A percentile compares a stretch with the other conserved stretches of the same genome.
These are phyloP conservation scores for Discostella stelligeroides DNA, from an alignment of 108 stramenopile genomes.

Conservation along the genomic window DNA sequence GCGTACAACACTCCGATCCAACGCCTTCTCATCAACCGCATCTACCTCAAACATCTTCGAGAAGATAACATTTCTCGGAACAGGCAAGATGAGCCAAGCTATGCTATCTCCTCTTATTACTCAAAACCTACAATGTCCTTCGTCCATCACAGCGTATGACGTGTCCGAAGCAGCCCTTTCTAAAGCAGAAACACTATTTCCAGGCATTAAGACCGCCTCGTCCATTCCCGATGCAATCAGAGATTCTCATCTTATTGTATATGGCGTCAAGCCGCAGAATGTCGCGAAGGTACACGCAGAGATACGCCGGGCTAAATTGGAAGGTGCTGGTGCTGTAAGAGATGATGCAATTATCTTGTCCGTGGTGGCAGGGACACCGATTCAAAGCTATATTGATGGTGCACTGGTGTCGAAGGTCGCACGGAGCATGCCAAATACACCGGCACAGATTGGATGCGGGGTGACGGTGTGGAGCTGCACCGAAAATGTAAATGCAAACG, in stretches of 20 bases:
- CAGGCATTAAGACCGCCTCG: constrained; percentile 51
- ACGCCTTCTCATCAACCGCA: constrained; percentile 29
- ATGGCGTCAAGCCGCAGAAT: constrained; percentile 94
- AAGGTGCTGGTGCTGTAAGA: constrained; percentile 20
- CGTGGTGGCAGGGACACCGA: constrained; percentile 67
- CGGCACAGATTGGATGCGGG: constrained; percentile 80
- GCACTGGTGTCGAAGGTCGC: constrained; percentile 67
- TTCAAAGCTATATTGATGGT: constrained; percentile 40
- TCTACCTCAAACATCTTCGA: constrained; percentile 43
- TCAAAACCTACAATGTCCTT: constrained; percentile 63
- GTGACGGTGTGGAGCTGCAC: constrained; percentile 89
- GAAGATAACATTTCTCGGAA: constrained; percentile 87
- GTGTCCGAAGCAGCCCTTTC: constrained; percentile 59
- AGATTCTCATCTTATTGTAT: constrained; percentile 79
- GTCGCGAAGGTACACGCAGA: constrained; percentile 56
- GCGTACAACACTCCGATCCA: background rate
- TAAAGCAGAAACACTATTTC: constrained; percentile 40
- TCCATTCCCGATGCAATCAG: constrained; percentile 62
- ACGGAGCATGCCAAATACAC: constrained; percentile 95
- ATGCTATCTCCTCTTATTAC: constrained; percentile 79
- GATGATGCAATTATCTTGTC: constrained; percentile 67
- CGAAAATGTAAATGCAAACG: constrained; percentile 60
- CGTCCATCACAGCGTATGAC: constrained; percentile 68
- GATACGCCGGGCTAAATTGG: constrained; percentile 29
- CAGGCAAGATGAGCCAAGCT: constrained; percentile 96